These are phyloP conservation scores for Saturnispora zaruensis DNA, from an alignment of 805 yeast genomes.

Conservation along the genomic window DNA sequence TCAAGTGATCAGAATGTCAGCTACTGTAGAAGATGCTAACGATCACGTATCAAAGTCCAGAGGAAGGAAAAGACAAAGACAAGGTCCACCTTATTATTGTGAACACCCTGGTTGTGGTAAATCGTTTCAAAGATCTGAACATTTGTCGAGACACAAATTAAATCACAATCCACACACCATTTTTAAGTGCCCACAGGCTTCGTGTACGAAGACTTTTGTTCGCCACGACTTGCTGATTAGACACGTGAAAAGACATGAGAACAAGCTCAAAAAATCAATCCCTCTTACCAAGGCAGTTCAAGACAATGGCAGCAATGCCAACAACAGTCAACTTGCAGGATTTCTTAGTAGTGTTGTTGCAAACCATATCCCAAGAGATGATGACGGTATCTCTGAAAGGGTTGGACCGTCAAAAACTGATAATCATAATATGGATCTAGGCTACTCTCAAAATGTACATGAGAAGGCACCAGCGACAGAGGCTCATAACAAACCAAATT, in stretches of 20 bases:
- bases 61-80: conserved; percentile 14
- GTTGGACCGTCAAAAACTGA: background rate
- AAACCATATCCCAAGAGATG: conserved; percentile 1
- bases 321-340: background rate
- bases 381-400: background rate
- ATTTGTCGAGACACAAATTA: conserved; percentile 53
- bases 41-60: conserved; percentile 6
- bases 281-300: background rate
- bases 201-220: conserved; percentile 55
- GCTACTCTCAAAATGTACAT: background rate
- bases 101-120: conserved; percentile 44
- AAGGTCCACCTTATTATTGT: conserved; percentile 31
- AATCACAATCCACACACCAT: conserved; percentile 52
- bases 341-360: conserved; percentile 11
- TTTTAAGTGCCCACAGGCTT: conserved; percentile 38
- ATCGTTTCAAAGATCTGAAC: conserved; percentile 53
- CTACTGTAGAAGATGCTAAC: background rate
- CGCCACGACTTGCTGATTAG: conserved; percentile 46
- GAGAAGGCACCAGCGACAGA: background rate
- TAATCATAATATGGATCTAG: background rate
- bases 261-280: conserved; percentile 7
- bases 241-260: conserved; percentile 37
- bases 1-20: background rate
- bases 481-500: background rate
- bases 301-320: background rate